These are phyloP conservation scores for Lachancea sp. DNA, from an alignment of 805 yeast species.

Conservation along the genomic window DNA sequence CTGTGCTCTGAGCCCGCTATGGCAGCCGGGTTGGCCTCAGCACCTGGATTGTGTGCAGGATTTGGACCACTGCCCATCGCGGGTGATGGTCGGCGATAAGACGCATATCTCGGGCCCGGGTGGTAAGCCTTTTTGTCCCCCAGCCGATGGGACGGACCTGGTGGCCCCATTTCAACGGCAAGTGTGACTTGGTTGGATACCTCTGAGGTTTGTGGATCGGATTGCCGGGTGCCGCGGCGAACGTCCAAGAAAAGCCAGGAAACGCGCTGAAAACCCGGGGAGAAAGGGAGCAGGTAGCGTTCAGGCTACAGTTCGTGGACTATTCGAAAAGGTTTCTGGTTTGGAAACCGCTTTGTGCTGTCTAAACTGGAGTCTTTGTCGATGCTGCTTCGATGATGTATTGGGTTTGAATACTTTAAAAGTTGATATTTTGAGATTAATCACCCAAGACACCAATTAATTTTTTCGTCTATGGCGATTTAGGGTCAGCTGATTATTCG, in stretches of 20 bases:
- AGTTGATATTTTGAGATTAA: no score
- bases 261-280: background rate
- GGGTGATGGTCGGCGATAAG: constrained; percentile 4
- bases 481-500: no score
- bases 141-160: constrained; percentile 10
- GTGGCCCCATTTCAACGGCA: background rate
- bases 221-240: background rate
- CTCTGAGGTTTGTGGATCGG: background rate
- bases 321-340: no score
- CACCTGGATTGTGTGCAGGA: background rate
- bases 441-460: no score
- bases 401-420: no score
- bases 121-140: constrained; percentile 30
- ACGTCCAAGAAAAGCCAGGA: background rate
- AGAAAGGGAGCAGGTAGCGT: no score
- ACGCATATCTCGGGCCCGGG: constrained; percentile 21
- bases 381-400: no score
- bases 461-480: no score
- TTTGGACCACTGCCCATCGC: background rate
- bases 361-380: no score
- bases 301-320: no score
- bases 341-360: no score
- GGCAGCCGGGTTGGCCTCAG: background rate
- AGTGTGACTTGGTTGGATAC: background rate
- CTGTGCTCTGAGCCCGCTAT: background rate